Evolutionary conservation across 2,329 filamentous ascomycete species (phyloP), one percentile per base, ranked within the genome.

Genomic region (Epichloe gansuensis): DNA sequence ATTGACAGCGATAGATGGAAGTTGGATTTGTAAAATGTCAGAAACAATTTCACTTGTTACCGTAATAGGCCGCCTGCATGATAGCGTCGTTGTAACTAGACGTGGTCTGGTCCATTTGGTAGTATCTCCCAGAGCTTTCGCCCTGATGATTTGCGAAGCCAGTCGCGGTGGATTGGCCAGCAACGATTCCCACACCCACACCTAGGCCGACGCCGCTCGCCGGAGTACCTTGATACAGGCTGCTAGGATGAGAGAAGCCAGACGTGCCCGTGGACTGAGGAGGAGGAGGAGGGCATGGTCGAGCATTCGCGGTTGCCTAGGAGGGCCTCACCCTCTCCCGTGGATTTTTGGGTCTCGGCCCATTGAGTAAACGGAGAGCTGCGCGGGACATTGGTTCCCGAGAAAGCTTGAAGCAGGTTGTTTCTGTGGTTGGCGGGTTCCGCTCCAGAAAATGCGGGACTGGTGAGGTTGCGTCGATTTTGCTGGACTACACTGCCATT

Each of bases 211-310:
- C 12, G 13, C 59, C 61, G 39, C 63, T 63, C 5, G 56, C 58
- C 1, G 74, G 75, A 5, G 74, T 76, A 37, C 75, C 72, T 42
- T 69, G 71, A 53, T 75, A 77, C 23, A 80, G 58, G 56, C 74
- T 78, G 60, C 75, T 79, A 1, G 68, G 64, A 52, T 77, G 67
- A 13, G 76, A 74, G 56, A 79, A 79, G 6, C 57, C 60, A 13
- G 63, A 65, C 6, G 62, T 55, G 5, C 62, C 60, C 1, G 70
- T 69, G 11, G 62, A 63, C 55, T 52, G 55, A 56, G 56, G 45
- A 34, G 37, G 25, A 42, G 37, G 12, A n/a, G 37, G 6, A 11
- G 23, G 5, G 23, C 23, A 17, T 57, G 43, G 21, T 52, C 47
- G 49, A 53, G 43, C 52, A 47, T 48, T 56, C 42, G 54, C 46